phyloP scores from a whole-genome alignment of 345 rosid genomes.

The Fremontodendron californicum region DNA sequence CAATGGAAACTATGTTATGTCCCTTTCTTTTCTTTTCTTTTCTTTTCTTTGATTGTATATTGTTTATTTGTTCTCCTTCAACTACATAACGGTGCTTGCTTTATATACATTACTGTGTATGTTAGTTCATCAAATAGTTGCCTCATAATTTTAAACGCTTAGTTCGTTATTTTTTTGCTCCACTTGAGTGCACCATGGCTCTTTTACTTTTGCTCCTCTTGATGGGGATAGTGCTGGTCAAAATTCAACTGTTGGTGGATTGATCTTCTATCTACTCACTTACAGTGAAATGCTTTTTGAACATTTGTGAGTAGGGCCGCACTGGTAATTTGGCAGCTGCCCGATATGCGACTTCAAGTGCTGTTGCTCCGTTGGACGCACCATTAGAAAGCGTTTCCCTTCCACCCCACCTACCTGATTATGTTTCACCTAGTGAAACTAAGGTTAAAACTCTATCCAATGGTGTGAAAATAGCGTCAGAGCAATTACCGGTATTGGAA shows the following conservation, averaged over 20 bases:
- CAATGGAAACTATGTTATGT: background rate
- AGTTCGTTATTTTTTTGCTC: background rate
- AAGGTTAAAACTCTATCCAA: conserved; percentile 59
- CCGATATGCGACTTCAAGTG: conserved; percentile 53
- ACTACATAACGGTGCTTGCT: background rate
- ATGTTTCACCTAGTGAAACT: conserved; percentile 54
- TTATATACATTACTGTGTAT: background rate
- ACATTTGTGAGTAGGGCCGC: conserved; percentile 37
- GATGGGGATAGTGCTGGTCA: background rate
- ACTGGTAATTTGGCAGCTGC: conserved; percentile 36
- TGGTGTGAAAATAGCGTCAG: conserved; percentile 71
- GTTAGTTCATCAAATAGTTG: background rate
- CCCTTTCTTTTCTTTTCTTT: background rate
- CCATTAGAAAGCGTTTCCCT: conserved; percentile 55
- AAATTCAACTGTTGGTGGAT: background rate
- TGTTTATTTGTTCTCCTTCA: background rate
- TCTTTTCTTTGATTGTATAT: background rate
- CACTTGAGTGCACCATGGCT: too few relatives aligned
- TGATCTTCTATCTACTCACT: background rate
- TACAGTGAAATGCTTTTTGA: background rate
- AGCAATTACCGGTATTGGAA: conserved; percentile 46
- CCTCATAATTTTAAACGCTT: background rate
- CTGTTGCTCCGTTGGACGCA: conserved; percentile 52
- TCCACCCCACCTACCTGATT: conserved; percentile 61
- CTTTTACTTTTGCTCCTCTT: background rate